Evolutionary conservation across 2,329 filamentous ascomycete species (phyloP).

Genomic region (Alternaria alternata): DNA sequence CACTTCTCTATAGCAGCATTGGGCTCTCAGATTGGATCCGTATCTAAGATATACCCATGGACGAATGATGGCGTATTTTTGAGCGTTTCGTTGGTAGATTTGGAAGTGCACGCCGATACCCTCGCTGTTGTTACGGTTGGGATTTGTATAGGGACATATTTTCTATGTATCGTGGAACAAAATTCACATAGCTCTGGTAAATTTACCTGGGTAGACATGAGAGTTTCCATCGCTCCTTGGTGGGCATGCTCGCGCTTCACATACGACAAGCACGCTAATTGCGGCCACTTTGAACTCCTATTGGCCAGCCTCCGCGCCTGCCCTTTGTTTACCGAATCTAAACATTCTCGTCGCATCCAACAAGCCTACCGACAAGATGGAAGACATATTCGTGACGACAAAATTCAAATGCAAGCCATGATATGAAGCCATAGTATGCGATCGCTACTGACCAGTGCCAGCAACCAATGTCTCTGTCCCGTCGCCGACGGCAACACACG

Average conservation of each 20-base stretch:
- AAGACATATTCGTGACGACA: conserved; percentile 39
- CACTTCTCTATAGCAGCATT: conserved; percentile 16
- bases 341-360: conserved; percentile 27
- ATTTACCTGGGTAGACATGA: neutral
- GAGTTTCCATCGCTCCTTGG: neutral
- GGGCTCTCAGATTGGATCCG: conserved; percentile 17
- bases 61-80: conserved; percentile 8
- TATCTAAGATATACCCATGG: conserved; percentile 29
- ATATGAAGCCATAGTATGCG: neutral
- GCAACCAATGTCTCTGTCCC: conserved; percentile 46
- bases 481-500: conserved; percentile 51
- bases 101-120: conserved; percentile 44
- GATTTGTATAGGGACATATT: conserved; percentile 11
- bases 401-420: conserved; percentile 39
- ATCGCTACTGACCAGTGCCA: conserved; percentile 23
- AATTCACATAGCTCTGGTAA: too few species aligned
- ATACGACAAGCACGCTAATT: conserved; percentile 12
- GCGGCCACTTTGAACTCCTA: conserved; percentile 21
- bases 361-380: conserved; percentile 28
- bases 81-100: conserved; percentile 19
- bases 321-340: conserved; percentile 40
- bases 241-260: neutral
- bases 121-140: conserved; percentile 42
- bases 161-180: neutral
- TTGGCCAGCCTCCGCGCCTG: conserved; percentile 26